Evolutionary conservation across 805 yeast species (phyloP).

Genomic region (Pichia thaimueangensis): DNA sequence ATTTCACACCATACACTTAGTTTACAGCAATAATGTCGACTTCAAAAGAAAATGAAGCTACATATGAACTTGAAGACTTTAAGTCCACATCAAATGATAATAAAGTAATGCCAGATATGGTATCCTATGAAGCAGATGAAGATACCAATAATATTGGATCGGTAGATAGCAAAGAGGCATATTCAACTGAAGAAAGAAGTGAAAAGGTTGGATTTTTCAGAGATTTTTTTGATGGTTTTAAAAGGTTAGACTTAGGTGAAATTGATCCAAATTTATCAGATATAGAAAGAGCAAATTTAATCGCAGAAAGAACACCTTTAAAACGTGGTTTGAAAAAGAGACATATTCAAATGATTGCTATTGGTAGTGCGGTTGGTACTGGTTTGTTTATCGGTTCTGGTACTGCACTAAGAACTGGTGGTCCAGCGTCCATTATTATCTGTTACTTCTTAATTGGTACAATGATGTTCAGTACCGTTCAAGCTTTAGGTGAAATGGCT

Average conservation of each 20-base stretch:
- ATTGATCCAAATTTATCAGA: constrained; percentile 36
- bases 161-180: neutral
- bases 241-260: constrained; percentile 22
- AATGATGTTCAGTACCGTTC: constrained; percentile 53
- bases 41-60: neutral
- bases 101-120: neutral
- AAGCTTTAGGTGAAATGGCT: constrained; percentile 55
- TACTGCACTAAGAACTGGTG: constrained; percentile 50
- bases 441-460: constrained; percentile 51
- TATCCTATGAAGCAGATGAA: neutral
- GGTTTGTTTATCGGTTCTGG: constrained; percentile 74
- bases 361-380: constrained; percentile 77
- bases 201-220: constrained; percentile 7
- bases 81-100: neutral
- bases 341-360: constrained; percentile 71
- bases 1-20: too few relatives aligned
- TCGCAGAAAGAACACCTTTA: constrained; percentile 41
- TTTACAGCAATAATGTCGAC: too few relatives aligned
- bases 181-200: neutral
- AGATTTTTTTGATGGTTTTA: constrained; percentile 22
- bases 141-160: neutral
- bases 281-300: constrained; percentile 37
- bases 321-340: constrained; percentile 47
- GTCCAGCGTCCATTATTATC: constrained; percentile 60
- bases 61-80: neutral